Base-by-base conservation (phyloP, 352 stramenopile genomes). In the Phytopythium helicoides region DNA sequence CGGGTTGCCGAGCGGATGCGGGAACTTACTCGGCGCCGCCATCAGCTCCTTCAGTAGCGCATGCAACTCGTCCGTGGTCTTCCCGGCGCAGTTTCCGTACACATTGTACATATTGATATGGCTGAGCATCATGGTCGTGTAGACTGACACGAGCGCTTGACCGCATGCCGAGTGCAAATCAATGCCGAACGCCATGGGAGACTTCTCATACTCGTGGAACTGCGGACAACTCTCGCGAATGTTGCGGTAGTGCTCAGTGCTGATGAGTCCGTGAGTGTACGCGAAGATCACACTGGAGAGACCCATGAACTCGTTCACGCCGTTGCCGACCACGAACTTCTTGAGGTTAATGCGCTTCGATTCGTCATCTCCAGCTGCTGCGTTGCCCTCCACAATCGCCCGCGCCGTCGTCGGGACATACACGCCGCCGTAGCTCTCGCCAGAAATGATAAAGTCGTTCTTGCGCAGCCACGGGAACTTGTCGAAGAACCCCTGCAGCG, bases 321-420 rank as follows among this genome's bases (percentile, higher is more conserved):
- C 79, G 35, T 86, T 82, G 36, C 76, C 73, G 36, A 97, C 86
- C 11, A 93, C 89, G 51, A 97, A 95, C 52, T 95, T 95, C 59
- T 87, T 88, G 21, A 98, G 62, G 28, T 88, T 81, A 55, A 95
- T 82, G 12, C 49, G 56, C 16, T 58, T 50, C 7, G 51, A 38
- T 14, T 35, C 31, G 12, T 65, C 52, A n/a, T n/a, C n/a, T n/a
- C n/a, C 16, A n/a, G 18, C 54, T 48, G 9, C 46, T 10, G 49
- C 34, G 44, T 83, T 84, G 47, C 77, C 67, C 52, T 81, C 63
- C 14, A 89, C 58, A 46, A 89, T 86, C 5, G 62, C 69, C 10
- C 72, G 66, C 23, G 74, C 79, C 6, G 74, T 81, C 18, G 66
- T 85, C 0, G 77, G 81, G 15, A 91, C 74, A 57, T 95, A 96